Evolutionary conservation across 352 stramenopile genomes (phyloP), one percentile per base, ranked within the genome.

Genomic region (Globisporangium paroecandrum): DNA sequence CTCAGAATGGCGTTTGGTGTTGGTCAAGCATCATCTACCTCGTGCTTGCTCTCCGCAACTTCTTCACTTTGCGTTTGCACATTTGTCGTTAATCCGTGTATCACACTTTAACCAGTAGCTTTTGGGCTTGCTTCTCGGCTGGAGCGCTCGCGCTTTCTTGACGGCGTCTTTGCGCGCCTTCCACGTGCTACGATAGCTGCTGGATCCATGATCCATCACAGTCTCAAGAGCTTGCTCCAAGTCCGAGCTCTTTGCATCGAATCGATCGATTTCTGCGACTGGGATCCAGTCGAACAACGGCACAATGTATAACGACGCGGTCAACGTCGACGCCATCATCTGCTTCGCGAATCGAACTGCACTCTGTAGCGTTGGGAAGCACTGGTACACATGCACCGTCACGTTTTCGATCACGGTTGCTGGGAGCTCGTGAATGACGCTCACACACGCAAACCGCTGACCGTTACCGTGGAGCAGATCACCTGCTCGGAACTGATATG

Each of bases 211-310:
- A 1, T 70, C 63, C 71, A 82, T 78, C 1, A 78, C 72, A 25
- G 75, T 77, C 66, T 93, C 85, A 10, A 93, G 66, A 24, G 82
- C 79, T 56, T 86, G 82, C 71, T 93, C 85, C 55, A 91, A 66
- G 43, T 93, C 83, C 36, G 62, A 75, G 67, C 66, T 84, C 18
- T 73, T 76, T 18, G 82, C 80, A 53, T 93, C 85, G 56, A 92
- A 94, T 10, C 83, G 77, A 32, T 94, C 83, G 34, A 94, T 66
- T 47, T 92, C 85, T 20, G 77, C 68, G 49, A 92, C 69, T 5
- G 79, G 65, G 56, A 94, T 76, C 87, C 87, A 94, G 66, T 91
- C 83, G 56, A 93, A 93, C 24, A 94, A 68, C 60, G 87, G 87
- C n/a, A 94, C 80, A 53, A 94, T 78, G 59, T 72, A 85, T 46